These are phyloP conservation scores for Hydrangea macrophylla DNA, from an alignment of 148 eudicot genomes.

Conservation along the genomic window DNA sequence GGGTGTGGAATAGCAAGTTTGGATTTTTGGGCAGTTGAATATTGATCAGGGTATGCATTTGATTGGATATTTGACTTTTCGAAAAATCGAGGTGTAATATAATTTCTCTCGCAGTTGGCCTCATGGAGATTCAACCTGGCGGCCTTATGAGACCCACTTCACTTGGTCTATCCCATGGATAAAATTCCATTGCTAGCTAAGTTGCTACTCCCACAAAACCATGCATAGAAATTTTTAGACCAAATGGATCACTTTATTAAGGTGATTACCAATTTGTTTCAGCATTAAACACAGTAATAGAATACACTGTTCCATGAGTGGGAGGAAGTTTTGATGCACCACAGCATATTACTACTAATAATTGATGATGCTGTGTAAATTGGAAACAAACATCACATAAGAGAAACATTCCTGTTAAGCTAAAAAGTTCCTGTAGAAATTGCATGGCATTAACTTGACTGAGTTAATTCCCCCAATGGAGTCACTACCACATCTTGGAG, in stretches of 20 bases:
- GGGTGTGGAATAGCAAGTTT: too few species aligned
- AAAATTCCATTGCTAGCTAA: background rate
- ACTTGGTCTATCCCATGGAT: too few species aligned
- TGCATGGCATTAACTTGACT: background rate
- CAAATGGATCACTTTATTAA: background rate
- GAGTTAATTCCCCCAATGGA: conserved; percentile 14
- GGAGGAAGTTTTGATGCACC: background rate
- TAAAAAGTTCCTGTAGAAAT: background rate
- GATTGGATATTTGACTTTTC: too few species aligned
- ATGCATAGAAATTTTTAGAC: background rate
- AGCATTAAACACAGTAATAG: too few species aligned
- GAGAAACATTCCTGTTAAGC: too few species aligned
- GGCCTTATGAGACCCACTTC: too few species aligned
- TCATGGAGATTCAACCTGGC: too few species aligned
- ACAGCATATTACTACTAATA: background rate
- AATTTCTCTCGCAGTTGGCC: too few species aligned
- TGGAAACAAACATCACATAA: too few species aligned
- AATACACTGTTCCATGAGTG: background rate
- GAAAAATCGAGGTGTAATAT: too few species aligned
- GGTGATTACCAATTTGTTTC: background rate
- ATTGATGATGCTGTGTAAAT: background rate
- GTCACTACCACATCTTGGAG: conserved; percentile 36
- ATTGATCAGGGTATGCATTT: too few species aligned
- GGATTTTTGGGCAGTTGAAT: too few species aligned
- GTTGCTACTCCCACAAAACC: background rate